Evolutionary conservation across 306 rosid genomes (phyloP).

Genomic region (Morella rubra): DNA sequence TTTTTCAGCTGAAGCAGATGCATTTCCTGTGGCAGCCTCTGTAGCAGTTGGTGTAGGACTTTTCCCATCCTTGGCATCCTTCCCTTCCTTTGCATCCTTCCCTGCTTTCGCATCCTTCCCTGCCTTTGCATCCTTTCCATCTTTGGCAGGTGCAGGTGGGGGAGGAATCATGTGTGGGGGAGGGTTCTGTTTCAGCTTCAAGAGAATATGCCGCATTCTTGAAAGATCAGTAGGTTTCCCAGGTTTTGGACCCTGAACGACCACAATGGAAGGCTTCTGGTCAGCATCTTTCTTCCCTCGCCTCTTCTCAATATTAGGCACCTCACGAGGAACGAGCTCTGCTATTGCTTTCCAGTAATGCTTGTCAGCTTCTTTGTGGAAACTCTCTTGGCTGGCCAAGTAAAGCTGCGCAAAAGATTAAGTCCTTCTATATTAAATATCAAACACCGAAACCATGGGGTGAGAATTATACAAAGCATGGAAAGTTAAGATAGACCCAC

Average conservation of each 20-base stretch:
- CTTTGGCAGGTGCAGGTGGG: constrained; percentile 65
- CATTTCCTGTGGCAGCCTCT: constrained; percentile 21
- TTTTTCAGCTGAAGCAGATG: constrained; percentile 43
- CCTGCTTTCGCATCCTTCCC: constrained; percentile 42
- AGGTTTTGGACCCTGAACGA: constrained; percentile 93
- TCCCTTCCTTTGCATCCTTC: constrained; percentile 34
- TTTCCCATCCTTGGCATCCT: constrained; percentile 41
- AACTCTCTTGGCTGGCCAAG: constrained; percentile 78
- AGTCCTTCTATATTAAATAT: constrained; percentile 22
- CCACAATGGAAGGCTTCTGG: constrained; percentile 55
- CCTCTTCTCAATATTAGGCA: constrained; percentile 85
- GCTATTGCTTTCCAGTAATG: constrained; percentile 96
- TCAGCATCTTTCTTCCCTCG: constrained; percentile 88
- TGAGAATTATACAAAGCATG: constrained; percentile 5
- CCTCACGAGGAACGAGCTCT: constrained; percentile 86
- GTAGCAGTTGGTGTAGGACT: constrained; percentile 36
- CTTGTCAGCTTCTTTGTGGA: constrained; percentile 92
- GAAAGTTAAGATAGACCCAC: neutral
- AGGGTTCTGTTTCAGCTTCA: constrained; percentile 81
- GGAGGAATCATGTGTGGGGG: constrained; percentile 90
- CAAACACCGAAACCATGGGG: too few relatives aligned
- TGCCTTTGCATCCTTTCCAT: constrained; percentile 37
- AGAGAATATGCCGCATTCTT: constrained; percentile 80
- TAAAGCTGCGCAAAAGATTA: constrained; percentile 45
- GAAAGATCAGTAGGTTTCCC: constrained; percentile 91